A percentile compares a stretch with the other conserved stretches of the same genome.
Evolutionary conservation across 495 filamentous ascomycete genomes (phyloP).

Genomic region (Jackrogersella minutella): DNA sequence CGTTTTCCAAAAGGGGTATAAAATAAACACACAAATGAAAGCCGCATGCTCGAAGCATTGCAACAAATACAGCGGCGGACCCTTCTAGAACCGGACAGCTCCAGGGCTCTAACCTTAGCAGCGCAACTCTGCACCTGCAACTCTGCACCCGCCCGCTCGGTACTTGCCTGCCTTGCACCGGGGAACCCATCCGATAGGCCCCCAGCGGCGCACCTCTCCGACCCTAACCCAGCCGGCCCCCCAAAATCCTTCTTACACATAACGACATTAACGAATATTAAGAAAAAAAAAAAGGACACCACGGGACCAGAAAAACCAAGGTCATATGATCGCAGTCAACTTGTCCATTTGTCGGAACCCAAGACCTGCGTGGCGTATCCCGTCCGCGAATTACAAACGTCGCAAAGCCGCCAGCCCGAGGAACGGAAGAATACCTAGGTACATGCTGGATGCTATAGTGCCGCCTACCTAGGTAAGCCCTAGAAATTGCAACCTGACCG

Average conservation of each 20-base stretch:
- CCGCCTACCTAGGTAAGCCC: no score
- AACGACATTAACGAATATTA: no score
- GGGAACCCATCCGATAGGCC: constrained; percentile 31
- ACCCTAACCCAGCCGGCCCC: neutral
- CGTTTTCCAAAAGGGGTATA: neutral
- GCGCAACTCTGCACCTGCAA: constrained; percentile 27
- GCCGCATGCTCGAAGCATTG: no score
- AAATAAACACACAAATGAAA: neutral
- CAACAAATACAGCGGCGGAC: no score
- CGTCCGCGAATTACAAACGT: neutral
- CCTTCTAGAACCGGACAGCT: constrained; percentile 3
- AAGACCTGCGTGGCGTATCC: constrained; percentile 12
- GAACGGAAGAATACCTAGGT: no score
- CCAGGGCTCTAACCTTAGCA: constrained; percentile 10
- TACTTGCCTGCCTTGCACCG: constrained; percentile 15
- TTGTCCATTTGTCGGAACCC: constrained; percentile 3
- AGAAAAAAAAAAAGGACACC: no score
- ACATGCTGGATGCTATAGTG: no score
- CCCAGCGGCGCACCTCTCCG: neutral
- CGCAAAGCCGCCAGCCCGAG: constrained; percentile 17
- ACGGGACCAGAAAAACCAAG: constrained; percentile 20
- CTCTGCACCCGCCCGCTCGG: constrained; percentile 30
- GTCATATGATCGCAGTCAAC: constrained; percentile 25
- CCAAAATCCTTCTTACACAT: neutral
- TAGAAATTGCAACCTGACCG: no score